Evolutionary conservation across 176 grass and related monocot genomes (phyloP).

Genomic region (Oryza meyeriana): DNA sequence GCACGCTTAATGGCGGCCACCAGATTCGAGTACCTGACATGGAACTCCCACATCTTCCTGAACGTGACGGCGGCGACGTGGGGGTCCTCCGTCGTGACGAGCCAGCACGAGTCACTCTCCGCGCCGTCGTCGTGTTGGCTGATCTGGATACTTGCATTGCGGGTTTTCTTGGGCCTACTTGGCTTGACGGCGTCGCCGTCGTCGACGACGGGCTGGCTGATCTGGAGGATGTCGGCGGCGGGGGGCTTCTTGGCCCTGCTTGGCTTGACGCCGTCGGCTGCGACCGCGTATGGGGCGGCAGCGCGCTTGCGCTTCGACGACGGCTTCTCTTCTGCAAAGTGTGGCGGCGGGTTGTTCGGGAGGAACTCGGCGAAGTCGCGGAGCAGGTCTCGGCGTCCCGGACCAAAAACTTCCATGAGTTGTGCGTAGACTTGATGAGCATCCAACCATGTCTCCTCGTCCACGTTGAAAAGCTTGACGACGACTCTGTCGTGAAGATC

Average conservation of each 20-base stretch:
- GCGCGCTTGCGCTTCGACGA: neutral
- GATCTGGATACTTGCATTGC: too few species aligned
- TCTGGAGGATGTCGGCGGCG: too few species aligned
- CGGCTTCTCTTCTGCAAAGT: neutral
- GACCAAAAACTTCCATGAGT: neutral
- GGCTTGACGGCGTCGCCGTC: too few species aligned
- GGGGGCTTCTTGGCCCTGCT: too few species aligned
- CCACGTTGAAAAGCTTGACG: neutral
- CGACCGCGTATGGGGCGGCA: too few species aligned
- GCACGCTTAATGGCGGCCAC: neutral
- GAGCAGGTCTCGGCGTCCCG: neutral
- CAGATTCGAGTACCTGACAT: conserved; percentile 11
- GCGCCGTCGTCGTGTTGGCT: too few species aligned
- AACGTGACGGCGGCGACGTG: too few species aligned
- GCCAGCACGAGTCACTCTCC: too few species aligned
- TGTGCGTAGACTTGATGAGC: neutral
- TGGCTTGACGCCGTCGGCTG: too few species aligned
- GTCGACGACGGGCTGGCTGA: too few species aligned
- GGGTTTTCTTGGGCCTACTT: too few species aligned
- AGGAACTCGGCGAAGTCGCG: neutral
- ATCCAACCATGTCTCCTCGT: neutral
- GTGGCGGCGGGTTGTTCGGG: neutral
- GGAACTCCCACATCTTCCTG: neutral
- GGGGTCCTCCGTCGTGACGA: too few species aligned
- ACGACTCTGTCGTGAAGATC: neutral